Evolutionary conservation across 306 rosid genomes (phyloP).

Genomic region (Vigna reflexopilosa): DNA sequence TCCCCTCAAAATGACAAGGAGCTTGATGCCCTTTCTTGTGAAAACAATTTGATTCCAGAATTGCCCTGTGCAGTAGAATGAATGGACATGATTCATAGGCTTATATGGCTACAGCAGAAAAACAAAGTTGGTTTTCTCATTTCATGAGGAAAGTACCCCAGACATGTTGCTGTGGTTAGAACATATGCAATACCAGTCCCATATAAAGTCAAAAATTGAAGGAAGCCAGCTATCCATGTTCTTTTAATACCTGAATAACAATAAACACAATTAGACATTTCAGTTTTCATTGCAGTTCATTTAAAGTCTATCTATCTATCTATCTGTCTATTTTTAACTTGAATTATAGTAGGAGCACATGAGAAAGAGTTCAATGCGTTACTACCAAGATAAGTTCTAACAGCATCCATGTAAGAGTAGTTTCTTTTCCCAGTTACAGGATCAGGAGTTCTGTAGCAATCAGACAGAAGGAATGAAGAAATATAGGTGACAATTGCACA

Average conservation of each 20-base stretch:
- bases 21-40: slow-evolving; percentile 80
- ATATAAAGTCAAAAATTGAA: slow-evolving; percentile 67
- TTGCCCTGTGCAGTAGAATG: slow-evolving; percentile 61
- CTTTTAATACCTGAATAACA: slow-evolving; percentile 63
- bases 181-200: slow-evolving; percentile 72
- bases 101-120: background rate
- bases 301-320: background rate
- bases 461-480: slow-evolving; percentile 64
- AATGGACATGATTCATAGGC: slow-evolving; percentile 22
- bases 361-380: slow-evolving; percentile 13
- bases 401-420: slow-evolving; percentile 72
- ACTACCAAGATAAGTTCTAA: slow-evolving; percentile 67
- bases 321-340: background rate
- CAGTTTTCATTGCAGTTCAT: slow-evolving; percentile 16
- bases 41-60: slow-evolving; percentile 71
- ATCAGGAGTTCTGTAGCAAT: slow-evolving; percentile 77
- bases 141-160: slow-evolving; percentile 54
- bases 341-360: background rate
- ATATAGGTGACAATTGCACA: slow-evolving; percentile 63
- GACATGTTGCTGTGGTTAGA: slow-evolving; percentile 69
- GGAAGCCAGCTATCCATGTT: slow-evolving; percentile 60
- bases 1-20: slow-evolving; percentile 61
- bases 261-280: slow-evolving; percentile 38
- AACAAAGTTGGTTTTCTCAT: background rate
- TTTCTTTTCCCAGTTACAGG: slow-evolving; percentile 71